Percentiles rank a stretch among this genome's conserved stretches.
phyloP scores from a whole-genome alignment of 257 asterid genomes.

The Solanum pinnatisectum region DNA sequence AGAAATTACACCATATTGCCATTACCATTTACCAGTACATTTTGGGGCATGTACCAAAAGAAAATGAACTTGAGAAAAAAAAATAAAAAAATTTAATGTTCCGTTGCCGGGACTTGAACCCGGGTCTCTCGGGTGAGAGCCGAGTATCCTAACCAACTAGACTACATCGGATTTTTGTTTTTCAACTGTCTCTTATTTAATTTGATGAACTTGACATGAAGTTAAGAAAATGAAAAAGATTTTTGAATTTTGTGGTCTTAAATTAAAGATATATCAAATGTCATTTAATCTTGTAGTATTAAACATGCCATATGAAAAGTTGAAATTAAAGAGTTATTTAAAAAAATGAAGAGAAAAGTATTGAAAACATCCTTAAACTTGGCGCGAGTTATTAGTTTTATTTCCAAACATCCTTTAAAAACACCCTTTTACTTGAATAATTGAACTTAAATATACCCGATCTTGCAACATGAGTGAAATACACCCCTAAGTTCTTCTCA shows the following conservation, averaged over 20 bases:
- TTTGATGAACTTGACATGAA: background rate
- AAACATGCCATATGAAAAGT: no score
- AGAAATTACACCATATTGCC: background rate
- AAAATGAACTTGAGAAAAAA: background rate
- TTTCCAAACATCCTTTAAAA: background rate
- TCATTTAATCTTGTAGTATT: no score
- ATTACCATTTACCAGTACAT: background rate
- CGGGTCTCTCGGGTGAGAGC: conserved; percentile 97
- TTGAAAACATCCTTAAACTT: background rate
- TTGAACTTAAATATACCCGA: background rate
- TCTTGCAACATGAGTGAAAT: background rate
- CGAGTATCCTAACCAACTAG: conserved; percentile 98
- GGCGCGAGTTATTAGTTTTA: background rate
- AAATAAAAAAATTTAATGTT: background rate
- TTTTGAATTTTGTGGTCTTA: background rate
- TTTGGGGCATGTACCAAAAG: background rate
- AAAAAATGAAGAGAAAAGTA: no score
- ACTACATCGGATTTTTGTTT: conserved; percentile 28
- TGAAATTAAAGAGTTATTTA: background rate
- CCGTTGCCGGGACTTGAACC: conserved; percentile 87
- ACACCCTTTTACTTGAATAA: background rate
- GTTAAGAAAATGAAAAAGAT: background rate
- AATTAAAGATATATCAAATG: no score
- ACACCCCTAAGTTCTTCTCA: background rate
- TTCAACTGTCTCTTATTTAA: rapidly evolving